Base-by-base conservation (phyloP, 345 rosid species). In the Boechera stricta region DNA sequence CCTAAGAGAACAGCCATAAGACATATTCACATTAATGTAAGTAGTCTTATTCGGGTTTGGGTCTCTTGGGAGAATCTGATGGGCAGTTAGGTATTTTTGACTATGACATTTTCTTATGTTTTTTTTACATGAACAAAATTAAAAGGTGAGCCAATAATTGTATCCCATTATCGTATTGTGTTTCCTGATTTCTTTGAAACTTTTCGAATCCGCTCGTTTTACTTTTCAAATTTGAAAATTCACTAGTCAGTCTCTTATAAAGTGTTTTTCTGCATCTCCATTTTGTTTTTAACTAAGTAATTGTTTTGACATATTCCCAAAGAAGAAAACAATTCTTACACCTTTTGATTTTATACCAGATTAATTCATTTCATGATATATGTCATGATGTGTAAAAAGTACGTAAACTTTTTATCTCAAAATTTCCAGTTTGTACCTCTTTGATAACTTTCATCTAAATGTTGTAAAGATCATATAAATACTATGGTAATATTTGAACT, bases 1-100 rank as follows among this genome's bases (percentile, higher is more conserved):
- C 72, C 61, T 58, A 39, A 68, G 62, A 59, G 33, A 31, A 76
- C 28, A 45, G 58, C 71, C 71, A 70, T 76, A 71, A 39, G 45
- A 71, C 45, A 64, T 77, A 66, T 64, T 77, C 72, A 71, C 62
- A 57, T 57, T 77, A 64, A 47, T 71, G 72, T 12, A 64, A 49
- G 38, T 48, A 47, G 76, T 36, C 41, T 56, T 64, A 44, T 77
- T 71, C 47, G 54, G 62, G 15, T 60, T 52, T 48, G 74, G 68
- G 47, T 59, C 79, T 67, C 66, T 67, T 32, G 28, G 59, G 29
- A 35, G 63, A 69, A 76, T 53, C 26, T 70, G 44, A 70, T 56
- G 70, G 64, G 58, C 26, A 38, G 10, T 54, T 77, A 63, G 76
- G 60, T 64, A 39, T 58, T 53, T 65, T 54, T 28, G 80, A 77